Evolutionary conservation across 2,329 filamentous ascomycete genomes (phyloP).

Genomic region (Cladophialophora exuberans): DNA sequence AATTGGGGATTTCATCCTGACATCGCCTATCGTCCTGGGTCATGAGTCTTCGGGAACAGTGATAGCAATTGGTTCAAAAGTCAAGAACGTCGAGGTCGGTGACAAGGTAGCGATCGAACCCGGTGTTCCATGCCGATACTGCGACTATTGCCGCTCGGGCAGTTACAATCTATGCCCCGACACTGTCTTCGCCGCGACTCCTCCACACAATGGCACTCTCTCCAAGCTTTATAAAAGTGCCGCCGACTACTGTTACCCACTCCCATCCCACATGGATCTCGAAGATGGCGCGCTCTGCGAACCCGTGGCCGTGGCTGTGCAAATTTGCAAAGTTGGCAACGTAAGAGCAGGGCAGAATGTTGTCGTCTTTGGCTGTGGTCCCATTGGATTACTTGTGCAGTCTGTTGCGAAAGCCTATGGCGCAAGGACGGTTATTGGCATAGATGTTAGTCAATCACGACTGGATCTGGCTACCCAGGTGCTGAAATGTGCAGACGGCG

Average conservation of each 20-base stretch:
- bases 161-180: conserved; percentile 48
- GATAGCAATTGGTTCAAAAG: conserved; percentile 38
- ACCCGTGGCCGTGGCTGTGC: conserved; percentile 56
- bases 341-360: neutral
- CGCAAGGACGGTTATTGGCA: neutral
- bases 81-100: conserved; percentile 49
- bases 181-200: conserved; percentile 55
- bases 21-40: conserved; percentile 45
- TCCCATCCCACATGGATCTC: conserved; percentile 50
- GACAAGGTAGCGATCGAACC: conserved; percentile 56
- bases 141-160: conserved; percentile 48
- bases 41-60: conserved; percentile 52
- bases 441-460: neutral
- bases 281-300: conserved; percentile 60
- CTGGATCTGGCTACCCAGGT: neutral
- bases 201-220: conserved; percentile 55
- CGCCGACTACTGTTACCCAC: conserved; percentile 46
- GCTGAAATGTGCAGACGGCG: neutral
- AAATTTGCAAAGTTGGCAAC: conserved; percentile 27
- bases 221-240: conserved; percentile 54
- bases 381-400: neutral
- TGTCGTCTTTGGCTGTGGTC: neutral
- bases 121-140: conserved; percentile 50
- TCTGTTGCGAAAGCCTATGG: neutral
- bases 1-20: conserved; percentile 52